A percentile compares a stretch with the other conserved stretches of the same genome.
Evolutionary conservation across 768 basidiomycete genomes (phyloP).

Genomic region (Nidula microcarpa): DNA sequence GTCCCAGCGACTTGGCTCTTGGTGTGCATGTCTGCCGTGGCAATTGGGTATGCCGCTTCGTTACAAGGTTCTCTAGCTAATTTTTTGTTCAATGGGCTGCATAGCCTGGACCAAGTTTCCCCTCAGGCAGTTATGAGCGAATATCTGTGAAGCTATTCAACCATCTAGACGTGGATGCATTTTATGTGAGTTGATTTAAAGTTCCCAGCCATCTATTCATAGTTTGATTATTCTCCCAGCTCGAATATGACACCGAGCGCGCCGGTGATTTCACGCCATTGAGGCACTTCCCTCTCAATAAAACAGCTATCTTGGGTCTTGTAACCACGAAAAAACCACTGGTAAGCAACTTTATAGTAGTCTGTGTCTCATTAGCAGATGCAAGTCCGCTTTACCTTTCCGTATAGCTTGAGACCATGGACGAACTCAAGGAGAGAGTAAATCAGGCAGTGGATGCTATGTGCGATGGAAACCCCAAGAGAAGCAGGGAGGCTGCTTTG

Average conservation of each 20-base stretch:
- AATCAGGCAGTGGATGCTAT: conserved; percentile 50
- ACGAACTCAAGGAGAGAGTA: conserved; percentile 46
- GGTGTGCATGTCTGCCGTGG: conserved; percentile 63
- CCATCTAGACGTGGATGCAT: conserved; percentile 53
- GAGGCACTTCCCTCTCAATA: conserved; percentile 43
- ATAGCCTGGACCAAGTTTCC: conserved; percentile 34
- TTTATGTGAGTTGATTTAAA: conserved; percentile 32
- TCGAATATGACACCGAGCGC: conserved; percentile 66
- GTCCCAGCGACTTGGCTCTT: conserved; percentile 51
- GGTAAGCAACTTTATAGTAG: conserved; percentile 16
- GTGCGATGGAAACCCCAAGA: conserved; percentile 34
- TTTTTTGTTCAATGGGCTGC: background rate
- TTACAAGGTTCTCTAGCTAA: conserved; percentile 4
- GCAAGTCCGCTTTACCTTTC: background rate
- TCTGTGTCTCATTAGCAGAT: background rate
- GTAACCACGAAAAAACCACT: conserved; percentile 46
- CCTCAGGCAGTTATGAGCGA: conserved; percentile 56
- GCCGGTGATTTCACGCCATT: conserved; percentile 58
- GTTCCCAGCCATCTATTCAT: background rate
- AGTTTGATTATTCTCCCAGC: conserved; percentile 25
- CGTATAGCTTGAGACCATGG: conserved; percentile 44
- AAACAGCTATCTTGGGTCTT: conserved; percentile 44
- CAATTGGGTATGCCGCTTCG: conserved; percentile 35
- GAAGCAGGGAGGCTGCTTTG: conserved; percentile 45
- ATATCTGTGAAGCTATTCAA: conserved; percentile 57